Evolutionary conservation across 352 stramenopile species (phyloP).

Genomic region (Thalassiosira gravida): DNA sequence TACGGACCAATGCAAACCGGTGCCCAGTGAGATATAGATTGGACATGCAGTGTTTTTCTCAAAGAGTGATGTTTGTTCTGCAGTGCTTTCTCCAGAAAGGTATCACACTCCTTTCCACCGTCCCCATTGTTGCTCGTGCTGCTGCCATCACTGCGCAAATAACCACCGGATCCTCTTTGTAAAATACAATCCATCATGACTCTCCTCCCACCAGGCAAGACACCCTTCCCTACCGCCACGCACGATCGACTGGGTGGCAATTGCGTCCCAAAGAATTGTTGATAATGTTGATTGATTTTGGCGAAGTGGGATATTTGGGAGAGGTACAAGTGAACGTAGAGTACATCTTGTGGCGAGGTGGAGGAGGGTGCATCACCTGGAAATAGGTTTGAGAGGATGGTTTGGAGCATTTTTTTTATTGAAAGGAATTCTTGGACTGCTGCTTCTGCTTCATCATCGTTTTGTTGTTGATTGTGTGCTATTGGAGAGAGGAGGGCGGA

Average conservation of each 20-base stretch:
- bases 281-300: slow-evolving; percentile 93
- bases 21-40: slow-evolving; percentile 95
- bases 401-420: slow-evolving; percentile 59
- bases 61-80: slow-evolving; percentile 62
- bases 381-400: slow-evolving; percentile 27
- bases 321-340: slow-evolving; percentile 96
- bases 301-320: slow-evolving; percentile 92
- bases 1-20: slow-evolving; percentile 98
- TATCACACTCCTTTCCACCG: slow-evolving; percentile 6
- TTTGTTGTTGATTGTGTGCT: slow-evolving; percentile 38
- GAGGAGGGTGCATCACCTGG: slow-evolving; percentile 16
- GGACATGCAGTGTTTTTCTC: slow-evolving; percentile 92
- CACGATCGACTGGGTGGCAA: slow-evolving; percentile 83
- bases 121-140: not conserved
- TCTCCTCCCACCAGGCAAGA: slow-evolving; percentile 68
- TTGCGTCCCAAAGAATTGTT: slow-evolving; percentile 88
- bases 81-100: slow-evolving; percentile 36
- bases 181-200: slow-evolving; percentile 92
- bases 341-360: slow-evolving; percentile 87
- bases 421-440: slow-evolving; percentile 68
- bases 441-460: slow-evolving; percentile 48
- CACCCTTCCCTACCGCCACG: slow-evolving; percentile 67
- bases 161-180: slow-evolving; percentile 81
- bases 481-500: slow-evolving; percentile 55
- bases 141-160: slow-evolving; percentile 51